These are phyloP conservation scores for Chlorella vulgaris DNA, from an alignment of 139 green algal genomes.

Conservation along the genomic window DNA sequence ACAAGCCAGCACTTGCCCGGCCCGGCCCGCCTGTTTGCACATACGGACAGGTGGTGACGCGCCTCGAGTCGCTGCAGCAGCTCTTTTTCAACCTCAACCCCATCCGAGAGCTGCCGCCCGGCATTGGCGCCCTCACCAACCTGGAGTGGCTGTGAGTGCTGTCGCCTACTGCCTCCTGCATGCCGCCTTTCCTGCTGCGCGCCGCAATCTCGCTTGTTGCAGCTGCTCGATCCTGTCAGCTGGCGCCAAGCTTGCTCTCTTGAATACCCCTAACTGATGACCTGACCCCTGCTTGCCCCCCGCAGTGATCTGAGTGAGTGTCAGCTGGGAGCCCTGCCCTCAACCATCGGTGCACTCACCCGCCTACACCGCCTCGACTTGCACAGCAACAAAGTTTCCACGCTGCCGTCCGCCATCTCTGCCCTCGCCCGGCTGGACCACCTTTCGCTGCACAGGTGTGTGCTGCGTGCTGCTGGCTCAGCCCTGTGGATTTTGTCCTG, in stretches of 20 bases:
- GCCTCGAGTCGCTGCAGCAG: constrained; percentile 17
- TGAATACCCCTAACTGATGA: not conserved
- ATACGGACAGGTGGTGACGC: constrained; percentile 3
- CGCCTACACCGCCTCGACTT: constrained; percentile 34
- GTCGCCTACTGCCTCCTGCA: not conserved
- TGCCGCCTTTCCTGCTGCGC: too few species aligned
- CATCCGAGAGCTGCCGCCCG: constrained; percentile 24
- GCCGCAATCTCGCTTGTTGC: too few species aligned
- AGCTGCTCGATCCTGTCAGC: too few species aligned
- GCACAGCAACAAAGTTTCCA: constrained; percentile 32
- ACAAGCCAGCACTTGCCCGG: not conserved
- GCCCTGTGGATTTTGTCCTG: too few species aligned
- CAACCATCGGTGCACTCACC: constrained; percentile 29
- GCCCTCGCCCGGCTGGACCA: constrained; percentile 25
- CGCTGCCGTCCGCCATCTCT: constrained; percentile 28
- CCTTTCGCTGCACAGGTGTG: constrained; percentile 44
- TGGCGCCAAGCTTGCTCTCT: too few species aligned
- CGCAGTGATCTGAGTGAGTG: constrained; percentile 41
- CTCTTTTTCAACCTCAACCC: constrained; percentile 42
- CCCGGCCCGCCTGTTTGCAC: not conserved
- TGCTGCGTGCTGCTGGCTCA: not conserved
- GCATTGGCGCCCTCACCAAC: constrained; percentile 31
- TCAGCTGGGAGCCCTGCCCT: constrained; percentile 14
- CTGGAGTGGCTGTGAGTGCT: constrained; percentile 45
- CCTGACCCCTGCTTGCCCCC: not conserved